Evolutionary conservation across 441 rosid species (phyloP), one percentile per base, ranked within the genome.

Genomic region (Gossypium gossypioides): DNA sequence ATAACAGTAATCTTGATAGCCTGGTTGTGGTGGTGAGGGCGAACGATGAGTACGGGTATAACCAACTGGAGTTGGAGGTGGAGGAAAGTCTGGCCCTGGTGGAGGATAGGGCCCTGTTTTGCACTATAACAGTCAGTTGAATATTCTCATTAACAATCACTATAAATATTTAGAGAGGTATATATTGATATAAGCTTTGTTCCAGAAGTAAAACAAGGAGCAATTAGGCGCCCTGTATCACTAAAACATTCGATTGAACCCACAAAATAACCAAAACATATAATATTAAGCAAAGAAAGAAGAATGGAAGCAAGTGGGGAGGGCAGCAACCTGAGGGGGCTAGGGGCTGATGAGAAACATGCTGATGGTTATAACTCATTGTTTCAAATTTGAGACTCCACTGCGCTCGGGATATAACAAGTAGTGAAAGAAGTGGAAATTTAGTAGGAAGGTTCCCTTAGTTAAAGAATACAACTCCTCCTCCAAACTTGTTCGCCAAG

Each of bases 1-100:
- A 59, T 80, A 69, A 71, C 68, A 77, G 75, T 82, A 81, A n/a
- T 72, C 84, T 34, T 83, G 88, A 75, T 85, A 85, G 15, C 85
- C 80, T 0, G 81, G 82, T 5, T 76, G 83, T 22, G 60, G 81
- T 4, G 46, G 46, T 6, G 40, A 15, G 64, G 19, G 19, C 8
- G 40, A 27, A 2, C 27, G 64, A 59, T 27, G 42, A 16, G 22
- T 15, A 15, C 34, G 66, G 32, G 21, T 15, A 61, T 61, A 61
- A 15, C 42, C 24, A 0, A 82, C 84, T 0, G 81, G 74, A 0
- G 74, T 75, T 3, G 76, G 81, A 0, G 78, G 81, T 0, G 74
- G 74, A 0, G 68, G 84, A 72, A 74, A 56, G 2, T 57, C 74
- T 1, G 59, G 75, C 0, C 62, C 72, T 1, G 59, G 75, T 0